Evolutionary conservation across 2,329 filamentous ascomycete genomes (phyloP).

Genomic region (Sordariomycetes sp.): DNA sequence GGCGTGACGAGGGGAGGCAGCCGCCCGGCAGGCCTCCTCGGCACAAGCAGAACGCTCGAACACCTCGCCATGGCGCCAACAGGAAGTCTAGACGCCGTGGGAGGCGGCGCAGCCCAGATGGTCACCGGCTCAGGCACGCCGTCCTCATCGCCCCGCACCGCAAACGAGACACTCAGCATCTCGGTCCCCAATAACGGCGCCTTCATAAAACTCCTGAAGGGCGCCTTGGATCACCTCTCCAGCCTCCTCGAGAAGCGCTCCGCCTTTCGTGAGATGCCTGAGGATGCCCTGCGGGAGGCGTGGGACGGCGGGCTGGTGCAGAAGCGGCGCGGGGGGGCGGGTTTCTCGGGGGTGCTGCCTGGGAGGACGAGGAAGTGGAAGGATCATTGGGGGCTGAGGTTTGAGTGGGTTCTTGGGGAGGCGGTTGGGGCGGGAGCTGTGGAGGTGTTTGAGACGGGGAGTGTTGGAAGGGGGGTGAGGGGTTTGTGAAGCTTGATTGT

Average conservation of each 20-base stretch:
- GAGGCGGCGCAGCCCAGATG: slow-evolving; percentile 26
- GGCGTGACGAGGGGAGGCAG: not conserved
- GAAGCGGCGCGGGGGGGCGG: slow-evolving; percentile 37
- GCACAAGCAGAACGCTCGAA: not conserved
- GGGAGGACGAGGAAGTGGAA: slow-evolving; percentile 58
- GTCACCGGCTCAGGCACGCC: slow-evolving; percentile 22
- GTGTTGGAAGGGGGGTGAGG: slow-evolving; percentile 55
- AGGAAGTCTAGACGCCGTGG: slow-evolving; percentile 30
- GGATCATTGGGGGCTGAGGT: slow-evolving; percentile 54
- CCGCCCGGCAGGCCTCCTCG: slow-evolving; percentile 39
- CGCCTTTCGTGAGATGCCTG: slow-evolving; percentile 48
- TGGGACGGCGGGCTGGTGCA: slow-evolving; percentile 44
- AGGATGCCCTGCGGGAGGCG: slow-evolving; percentile 47
- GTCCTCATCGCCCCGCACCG: not conserved
- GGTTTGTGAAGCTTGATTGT: slow-evolving; percentile 15
- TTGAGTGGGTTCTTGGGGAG: slow-evolving; percentile 60
- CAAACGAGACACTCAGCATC: slow-evolving; percentile 31
- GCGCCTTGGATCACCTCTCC: slow-evolving; percentile 47
- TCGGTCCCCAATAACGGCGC: slow-evolving; percentile 54
- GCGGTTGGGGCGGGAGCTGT: slow-evolving; percentile 57
- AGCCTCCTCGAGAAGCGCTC: slow-evolving; percentile 40
- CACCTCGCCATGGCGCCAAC: slow-evolving; percentile 6
- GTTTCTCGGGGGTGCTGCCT: slow-evolving; percentile 38
- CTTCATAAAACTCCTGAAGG: slow-evolving; percentile 51
- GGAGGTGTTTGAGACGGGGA: slow-evolving; percentile 63